Evolutionary conservation across 1,284 basidiomycete species (phyloP).

Genomic region (Phellopilus nigrolimitatus): DNA sequence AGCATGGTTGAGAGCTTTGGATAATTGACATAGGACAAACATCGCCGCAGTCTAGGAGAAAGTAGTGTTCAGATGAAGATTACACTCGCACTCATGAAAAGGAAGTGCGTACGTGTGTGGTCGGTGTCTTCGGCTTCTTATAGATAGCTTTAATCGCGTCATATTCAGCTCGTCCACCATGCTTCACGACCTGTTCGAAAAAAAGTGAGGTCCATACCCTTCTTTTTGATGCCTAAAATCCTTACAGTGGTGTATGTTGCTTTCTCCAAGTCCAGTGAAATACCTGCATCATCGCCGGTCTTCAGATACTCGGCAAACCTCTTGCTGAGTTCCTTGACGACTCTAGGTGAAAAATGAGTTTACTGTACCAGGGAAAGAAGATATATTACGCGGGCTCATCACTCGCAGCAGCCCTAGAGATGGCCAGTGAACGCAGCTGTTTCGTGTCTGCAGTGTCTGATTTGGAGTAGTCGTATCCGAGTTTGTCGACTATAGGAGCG

Average conservation of each 20-base stretch:
- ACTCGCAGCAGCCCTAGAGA: constrained; percentile 61
- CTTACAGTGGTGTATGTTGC: constrained; percentile 48
- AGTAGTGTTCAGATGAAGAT: background rate
- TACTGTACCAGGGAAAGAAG: background rate
- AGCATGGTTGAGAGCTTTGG: constrained; percentile 7
- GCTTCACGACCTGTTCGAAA: constrained; percentile 53
- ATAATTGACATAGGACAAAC: constrained; percentile 5
- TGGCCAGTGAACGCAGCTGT: constrained; percentile 77
- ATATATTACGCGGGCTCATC: constrained; percentile 50
- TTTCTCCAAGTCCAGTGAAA: constrained; percentile 73
- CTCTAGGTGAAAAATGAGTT: constrained; percentile 38
- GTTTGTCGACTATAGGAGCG: constrained; percentile 70
- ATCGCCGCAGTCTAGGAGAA: constrained; percentile 4
- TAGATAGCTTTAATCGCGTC: constrained; percentile 69
- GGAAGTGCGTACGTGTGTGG: constrained; percentile 36
- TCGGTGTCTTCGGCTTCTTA: constrained; percentile 70
- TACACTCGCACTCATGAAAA: constrained; percentile 48
- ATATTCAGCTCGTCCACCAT: constrained; percentile 78
- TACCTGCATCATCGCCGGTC: constrained; percentile 72
- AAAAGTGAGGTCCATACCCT: constrained; percentile 25
- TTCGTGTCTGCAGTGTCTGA: constrained; percentile 72
- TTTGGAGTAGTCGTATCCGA: constrained; percentile 76
- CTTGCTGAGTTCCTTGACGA: constrained; percentile 66
- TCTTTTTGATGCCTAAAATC: constrained; percentile 1
- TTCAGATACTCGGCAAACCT: constrained; percentile 74